These are phyloP conservation scores for Salvia sclarea DNA, from an alignment of 305 asterid genomes.

Conservation along the genomic window DNA sequence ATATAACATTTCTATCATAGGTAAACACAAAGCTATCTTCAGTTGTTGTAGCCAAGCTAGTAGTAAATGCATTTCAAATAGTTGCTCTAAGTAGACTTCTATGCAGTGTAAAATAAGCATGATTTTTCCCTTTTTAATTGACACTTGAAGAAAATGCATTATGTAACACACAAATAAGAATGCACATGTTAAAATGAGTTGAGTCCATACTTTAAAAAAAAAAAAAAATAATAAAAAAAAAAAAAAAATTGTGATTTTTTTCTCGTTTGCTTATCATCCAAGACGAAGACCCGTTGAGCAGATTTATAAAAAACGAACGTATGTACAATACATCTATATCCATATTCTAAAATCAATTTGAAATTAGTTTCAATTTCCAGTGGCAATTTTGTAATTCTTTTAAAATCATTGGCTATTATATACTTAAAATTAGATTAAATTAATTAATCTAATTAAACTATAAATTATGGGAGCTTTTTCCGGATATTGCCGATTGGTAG, in stretches of 20 bases:
- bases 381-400: no score
- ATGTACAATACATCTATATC: neutral
- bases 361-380: no score
- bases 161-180: neutral
- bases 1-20: conserved; percentile 15
- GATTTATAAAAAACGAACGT: neutral
- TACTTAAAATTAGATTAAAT: no score
- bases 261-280: no score
- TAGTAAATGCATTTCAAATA: neutral
- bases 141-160: neutral
- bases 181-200: neutral
- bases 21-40: conserved; percentile 8
- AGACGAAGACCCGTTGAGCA: neutral
- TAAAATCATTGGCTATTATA: no score
- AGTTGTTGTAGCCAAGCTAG: neutral
- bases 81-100: neutral
- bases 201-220: neutral
- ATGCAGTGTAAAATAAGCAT: neutral
- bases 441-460: no score
- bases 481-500: no score
- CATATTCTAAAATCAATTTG: no score
- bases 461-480: no score
- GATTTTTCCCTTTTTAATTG: neutral
- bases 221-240: no score
- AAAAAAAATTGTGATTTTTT: neutral